These are phyloP conservation scores for Coffea eugenioides DNA, from an alignment of 257 asterid genomes.

Conservation along the genomic window DNA sequence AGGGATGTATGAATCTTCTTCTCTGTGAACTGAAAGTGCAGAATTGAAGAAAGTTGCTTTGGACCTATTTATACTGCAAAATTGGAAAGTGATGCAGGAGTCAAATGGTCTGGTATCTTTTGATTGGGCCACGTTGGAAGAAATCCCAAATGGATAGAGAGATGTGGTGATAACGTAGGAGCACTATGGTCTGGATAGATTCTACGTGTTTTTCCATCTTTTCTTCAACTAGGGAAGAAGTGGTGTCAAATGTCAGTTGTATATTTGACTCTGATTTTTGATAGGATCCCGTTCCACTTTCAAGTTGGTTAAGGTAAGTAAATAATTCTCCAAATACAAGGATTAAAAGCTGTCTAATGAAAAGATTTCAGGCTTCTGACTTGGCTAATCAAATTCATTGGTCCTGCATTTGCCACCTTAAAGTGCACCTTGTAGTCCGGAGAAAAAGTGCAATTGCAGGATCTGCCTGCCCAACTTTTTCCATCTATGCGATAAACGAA, in stretches of 20 bases:
- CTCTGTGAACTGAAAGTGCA: background rate
- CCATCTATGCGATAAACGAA: too few species aligned
- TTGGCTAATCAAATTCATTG: background rate
- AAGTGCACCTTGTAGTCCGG: too few species aligned
- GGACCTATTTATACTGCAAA: background rate
- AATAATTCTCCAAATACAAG: too few species aligned
- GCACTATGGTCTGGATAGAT: background rate
- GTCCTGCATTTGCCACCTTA: background rate
- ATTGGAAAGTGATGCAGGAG: constrained; percentile 6
- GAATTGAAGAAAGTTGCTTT: background rate
- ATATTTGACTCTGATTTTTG: too few species aligned
- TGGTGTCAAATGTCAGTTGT: background rate
- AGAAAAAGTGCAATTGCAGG: too few species aligned
- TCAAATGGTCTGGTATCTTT: constrained; percentile 9
- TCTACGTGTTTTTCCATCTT: background rate
- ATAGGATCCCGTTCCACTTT: too few species aligned
- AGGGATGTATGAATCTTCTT: background rate
- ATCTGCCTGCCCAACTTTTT: too few species aligned
- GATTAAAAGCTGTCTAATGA: background rate
- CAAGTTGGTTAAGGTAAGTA: too few species aligned
- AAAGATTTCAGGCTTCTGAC: background rate
- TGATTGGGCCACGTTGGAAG: constrained; percentile 58
- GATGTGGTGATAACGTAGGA: constrained; percentile 43
- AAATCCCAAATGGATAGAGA: constrained; percentile 56
- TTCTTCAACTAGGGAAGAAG: background rate